Conservation (phyloP, 352 stramenopile genomes). For the Globisporangium splendens region DNA sequence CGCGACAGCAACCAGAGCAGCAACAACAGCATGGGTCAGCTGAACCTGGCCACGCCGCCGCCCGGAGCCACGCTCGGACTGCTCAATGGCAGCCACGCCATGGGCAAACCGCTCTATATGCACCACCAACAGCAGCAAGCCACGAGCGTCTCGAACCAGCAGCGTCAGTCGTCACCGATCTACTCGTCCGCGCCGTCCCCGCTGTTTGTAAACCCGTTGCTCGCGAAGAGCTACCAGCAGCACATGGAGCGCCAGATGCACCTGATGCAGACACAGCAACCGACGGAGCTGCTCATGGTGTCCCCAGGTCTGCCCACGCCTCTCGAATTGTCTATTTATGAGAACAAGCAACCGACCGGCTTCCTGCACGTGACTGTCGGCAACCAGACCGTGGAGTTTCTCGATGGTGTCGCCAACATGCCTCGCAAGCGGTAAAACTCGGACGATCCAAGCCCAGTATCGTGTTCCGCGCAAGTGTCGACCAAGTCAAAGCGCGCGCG, state of each 20-base stretch:
- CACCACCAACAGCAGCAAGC: conserved; percentile 12
- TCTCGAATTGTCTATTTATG: conserved; percentile 81
- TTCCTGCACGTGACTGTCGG: conserved; percentile 76
- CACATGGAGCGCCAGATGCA: conserved; percentile 35
- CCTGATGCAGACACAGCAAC: conserved; percentile 21
- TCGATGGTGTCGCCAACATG: conserved; percentile 81
- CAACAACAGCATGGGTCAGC: conserved; percentile 4
- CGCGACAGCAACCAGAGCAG: conserved; percentile 8
- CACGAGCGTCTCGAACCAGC: conserved; percentile 10
- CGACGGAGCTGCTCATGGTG: conserved; percentile 54
- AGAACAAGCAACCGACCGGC: conserved; percentile 78
- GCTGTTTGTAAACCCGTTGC: conserved; percentile 61
- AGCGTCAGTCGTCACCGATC: conserved; percentile 15
- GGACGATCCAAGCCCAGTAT: no score
- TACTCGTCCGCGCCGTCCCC: conserved; percentile 18
- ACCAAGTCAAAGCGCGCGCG: no score
- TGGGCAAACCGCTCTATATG: conserved; percentile 23
- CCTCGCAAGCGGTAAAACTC: conserved; percentile 63
- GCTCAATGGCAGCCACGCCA: conserved; percentile 24
- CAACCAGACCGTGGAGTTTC: conserved; percentile 83
- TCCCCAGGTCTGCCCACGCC: conserved; percentile 68
- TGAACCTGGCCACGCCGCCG: conserved; percentile 22
- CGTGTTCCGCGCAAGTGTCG: no score
- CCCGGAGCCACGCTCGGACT: conserved; percentile 37
- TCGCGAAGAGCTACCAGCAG: conserved; percentile 61